A percentile compares a stretch with the other conserved stretches of the same genome.
These are phyloP conservation scores for Aphanomyces stellatus DNA, from an alignment of 352 stramenopile species.

Conservation along the genomic window DNA sequence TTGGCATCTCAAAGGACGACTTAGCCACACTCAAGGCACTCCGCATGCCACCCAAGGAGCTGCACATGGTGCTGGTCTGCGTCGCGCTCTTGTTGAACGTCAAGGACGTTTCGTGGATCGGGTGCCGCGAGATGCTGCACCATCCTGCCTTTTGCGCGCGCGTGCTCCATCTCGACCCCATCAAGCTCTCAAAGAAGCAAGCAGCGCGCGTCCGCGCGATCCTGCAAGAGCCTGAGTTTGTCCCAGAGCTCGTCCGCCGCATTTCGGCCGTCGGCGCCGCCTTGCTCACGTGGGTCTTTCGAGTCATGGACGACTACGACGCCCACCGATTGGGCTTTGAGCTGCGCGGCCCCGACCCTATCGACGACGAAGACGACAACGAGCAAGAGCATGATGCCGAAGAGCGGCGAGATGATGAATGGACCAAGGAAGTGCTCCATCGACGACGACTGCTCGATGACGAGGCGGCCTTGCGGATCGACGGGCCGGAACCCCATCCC, in stretches of 20 bases:
- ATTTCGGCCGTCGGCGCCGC: neutral
- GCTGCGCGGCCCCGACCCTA: neutral
- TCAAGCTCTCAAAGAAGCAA: constrained; percentile 2
- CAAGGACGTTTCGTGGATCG: constrained; percentile 2
- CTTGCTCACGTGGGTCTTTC: constrained; percentile 4
- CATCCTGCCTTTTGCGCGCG: neutral
- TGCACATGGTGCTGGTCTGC: constrained; percentile 75
- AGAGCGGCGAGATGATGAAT: neutral
- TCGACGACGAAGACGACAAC: neutral
- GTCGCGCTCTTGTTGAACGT: constrained; percentile 51
- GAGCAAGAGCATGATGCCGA: neutral
- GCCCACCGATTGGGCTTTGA: neutral
- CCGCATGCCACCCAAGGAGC: constrained; percentile 51
- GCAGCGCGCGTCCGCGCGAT: neutral
- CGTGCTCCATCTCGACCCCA: neutral
- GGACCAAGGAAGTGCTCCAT: neutral
- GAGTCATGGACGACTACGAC: constrained; percentile 6
- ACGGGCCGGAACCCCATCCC: neutral
- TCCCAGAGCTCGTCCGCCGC: neutral
- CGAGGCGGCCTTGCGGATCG: neutral
- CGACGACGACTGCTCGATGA: neutral
- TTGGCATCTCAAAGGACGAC: constrained; percentile 58
- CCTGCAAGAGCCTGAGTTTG: neutral
- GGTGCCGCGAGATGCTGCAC: constrained; percentile 11
- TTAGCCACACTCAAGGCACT: constrained; percentile 54